phyloP scores from a whole-genome alignment of 441 rosid species.

The Adansonia grandidieri region DNA sequence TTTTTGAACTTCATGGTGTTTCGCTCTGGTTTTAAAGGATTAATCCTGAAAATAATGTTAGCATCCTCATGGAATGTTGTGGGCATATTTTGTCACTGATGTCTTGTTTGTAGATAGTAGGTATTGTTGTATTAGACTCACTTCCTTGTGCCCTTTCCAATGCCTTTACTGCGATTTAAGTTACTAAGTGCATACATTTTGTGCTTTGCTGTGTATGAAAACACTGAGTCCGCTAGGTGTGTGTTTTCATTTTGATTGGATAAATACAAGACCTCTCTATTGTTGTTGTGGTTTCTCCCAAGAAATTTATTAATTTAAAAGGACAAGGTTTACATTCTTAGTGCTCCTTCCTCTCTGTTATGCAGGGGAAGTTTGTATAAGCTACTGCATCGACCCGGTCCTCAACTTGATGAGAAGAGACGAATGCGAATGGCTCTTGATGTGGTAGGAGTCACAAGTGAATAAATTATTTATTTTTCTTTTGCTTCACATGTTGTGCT shows the following conservation, averaged over 20 bases:
- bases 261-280: conserved; percentile 14
- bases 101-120: background rate
- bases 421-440: conserved; percentile 96
- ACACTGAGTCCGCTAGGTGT: conserved; percentile 3
- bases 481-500: background rate
- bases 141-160: background rate
- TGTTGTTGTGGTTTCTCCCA: conserved; percentile 10
- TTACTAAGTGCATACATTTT: background rate
- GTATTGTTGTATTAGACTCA: background rate
- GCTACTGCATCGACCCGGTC: conserved; percentile 82
- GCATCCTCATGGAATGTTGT: background rate
- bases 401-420: conserved; percentile 80
- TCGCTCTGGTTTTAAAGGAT: background rate
- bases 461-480: conserved; percentile 6
- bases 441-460: conserved; percentile 64
- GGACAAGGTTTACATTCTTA: conserved; percentile 12
- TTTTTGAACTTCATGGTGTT: conserved; percentile 1
- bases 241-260: conserved; percentile 6
- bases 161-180: background rate
- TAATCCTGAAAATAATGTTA: background rate
- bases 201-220: conserved; percentile 21
- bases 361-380: conserved; percentile 95
- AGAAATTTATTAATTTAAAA: conserved; percentile 2
- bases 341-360: conserved; percentile 21
- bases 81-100: conserved; percentile 3